Conservation (phyloP, 208 protist species). For the Willaertia magna region DNA sequence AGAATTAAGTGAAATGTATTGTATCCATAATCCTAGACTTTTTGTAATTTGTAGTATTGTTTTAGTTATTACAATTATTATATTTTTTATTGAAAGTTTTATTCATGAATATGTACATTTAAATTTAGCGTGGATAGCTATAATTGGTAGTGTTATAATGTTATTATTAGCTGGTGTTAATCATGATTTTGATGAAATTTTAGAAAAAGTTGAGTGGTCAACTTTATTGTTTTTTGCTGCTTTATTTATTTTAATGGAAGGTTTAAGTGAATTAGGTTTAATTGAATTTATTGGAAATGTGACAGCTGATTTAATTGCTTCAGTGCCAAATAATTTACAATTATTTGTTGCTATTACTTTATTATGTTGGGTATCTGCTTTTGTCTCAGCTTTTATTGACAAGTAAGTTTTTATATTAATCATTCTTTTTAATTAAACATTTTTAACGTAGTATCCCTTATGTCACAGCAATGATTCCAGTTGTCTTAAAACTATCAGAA, state of each 20-base stretch:
- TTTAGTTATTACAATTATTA: constrained; percentile 26
- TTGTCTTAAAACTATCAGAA: constrained; percentile 32
- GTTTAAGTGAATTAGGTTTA: constrained; percentile 17
- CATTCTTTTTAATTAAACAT: too few relatives aligned
- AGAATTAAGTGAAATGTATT: constrained; percentile 25
- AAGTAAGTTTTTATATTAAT: too few relatives aligned
- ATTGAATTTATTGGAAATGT: constrained; percentile 28
- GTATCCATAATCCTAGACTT: constrained; percentile 20
- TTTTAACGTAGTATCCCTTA: too few relatives aligned
- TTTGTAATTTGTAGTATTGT: constrained; percentile 27
- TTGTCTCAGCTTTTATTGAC: constrained; percentile 34
- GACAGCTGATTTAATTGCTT: constrained; percentile 15
- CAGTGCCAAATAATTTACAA: constrained; percentile 8
- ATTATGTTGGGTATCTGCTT: constrained; percentile 36
- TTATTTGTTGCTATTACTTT: constrained; percentile 28
- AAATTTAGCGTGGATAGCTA: constrained; percentile 32
- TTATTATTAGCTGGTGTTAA: constrained; percentile 20
- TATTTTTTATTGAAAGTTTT: constrained; percentile 33
- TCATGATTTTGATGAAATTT: constrained; percentile 25
- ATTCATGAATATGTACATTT: constrained; percentile 16
- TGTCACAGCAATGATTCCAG: constrained; percentile 29
- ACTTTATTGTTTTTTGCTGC: constrained; percentile 40
- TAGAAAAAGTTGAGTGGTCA: constrained; percentile 34
- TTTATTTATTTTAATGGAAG: constrained; percentile 38
- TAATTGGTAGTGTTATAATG: constrained; percentile 29